These are phyloP conservation scores for Entonaema liquescens DNA, from an alignment of 495 filamentous ascomycete genomes.

Conservation along the genomic window DNA sequence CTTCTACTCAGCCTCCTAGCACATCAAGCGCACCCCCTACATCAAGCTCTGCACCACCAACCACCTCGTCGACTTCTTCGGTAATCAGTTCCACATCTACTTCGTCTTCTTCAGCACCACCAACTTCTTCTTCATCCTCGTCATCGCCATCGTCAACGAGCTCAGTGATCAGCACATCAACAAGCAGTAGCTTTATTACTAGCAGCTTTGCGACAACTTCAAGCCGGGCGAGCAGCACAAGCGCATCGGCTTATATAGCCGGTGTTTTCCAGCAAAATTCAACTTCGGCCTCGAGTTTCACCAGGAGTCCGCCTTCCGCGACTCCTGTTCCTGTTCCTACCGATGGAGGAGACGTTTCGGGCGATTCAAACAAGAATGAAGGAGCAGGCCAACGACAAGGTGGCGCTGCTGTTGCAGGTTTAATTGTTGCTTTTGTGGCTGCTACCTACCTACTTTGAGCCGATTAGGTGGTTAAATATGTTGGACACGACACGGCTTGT, in stretches of 20 bases:
- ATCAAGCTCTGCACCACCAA: slow-evolving; percentile 39
- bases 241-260: slow-evolving; percentile 14
- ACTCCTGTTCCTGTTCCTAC: slow-evolving; percentile 13
- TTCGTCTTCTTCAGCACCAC: not conserved
- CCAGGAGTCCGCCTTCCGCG: not conserved
- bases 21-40: slow-evolving; percentile 33
- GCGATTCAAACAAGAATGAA: slow-evolving; percentile 47
- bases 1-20: slow-evolving; percentile 33
- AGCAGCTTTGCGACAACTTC: slow-evolving; percentile 23
- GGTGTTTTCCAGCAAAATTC: slow-evolving; percentile 42
- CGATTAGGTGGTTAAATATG: not conserved
- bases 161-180: slow-evolving; percentile 28
- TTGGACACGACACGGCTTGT: not conserved
- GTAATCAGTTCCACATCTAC: not conserved
- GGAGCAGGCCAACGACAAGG: slow-evolving; percentile 49
- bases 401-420: slow-evolving; percentile 54
- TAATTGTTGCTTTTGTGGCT: slow-evolving; percentile 59
- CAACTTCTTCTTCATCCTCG: not conserved
- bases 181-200: slow-evolving; percentile 23
- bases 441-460: slow-evolving; percentile 54
- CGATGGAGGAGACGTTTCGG: slow-evolving; percentile 30
- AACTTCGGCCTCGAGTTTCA: slow-evolving; percentile 16
- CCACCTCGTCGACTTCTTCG: slow-evolving; percentile 15
- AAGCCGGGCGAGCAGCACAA: slow-evolving; percentile 22
- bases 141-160: not conserved